Percentiles rank a stretch among this genome's conserved stretches.
phyloP scores from a whole-genome alignment of 1,284 basidiomycete genomes.

The Tilletia caries region DNA sequence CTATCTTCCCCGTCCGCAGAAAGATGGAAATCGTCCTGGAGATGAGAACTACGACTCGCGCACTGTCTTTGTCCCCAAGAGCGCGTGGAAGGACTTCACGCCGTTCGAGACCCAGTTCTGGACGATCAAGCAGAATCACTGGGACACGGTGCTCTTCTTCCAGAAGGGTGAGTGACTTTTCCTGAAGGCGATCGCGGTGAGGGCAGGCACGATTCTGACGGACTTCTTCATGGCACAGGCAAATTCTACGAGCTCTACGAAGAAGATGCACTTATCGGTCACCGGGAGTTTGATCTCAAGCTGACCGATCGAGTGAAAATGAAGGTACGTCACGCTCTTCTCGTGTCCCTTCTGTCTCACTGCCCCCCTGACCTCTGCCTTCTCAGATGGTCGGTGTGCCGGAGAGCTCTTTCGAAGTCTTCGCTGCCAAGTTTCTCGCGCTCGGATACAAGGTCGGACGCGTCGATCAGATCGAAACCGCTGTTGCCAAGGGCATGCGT shows the following conservation, averaged over 20 bases:
- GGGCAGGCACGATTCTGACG: not conserved
- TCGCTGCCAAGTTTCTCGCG: conserved; percentile 57
- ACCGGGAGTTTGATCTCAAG: conserved; percentile 54
- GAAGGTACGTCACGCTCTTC: conserved; percentile 59
- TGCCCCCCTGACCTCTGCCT: not conserved
- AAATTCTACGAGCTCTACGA: conserved; percentile 55
- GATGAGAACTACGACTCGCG: conserved; percentile 89
- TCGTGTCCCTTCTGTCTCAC: not conserved
- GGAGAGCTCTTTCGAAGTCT: conserved; percentile 77
- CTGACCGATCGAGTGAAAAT: conserved; percentile 90
- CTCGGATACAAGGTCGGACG: conserved; percentile 88
- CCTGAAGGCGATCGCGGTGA: conserved; percentile 29
- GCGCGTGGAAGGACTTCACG: conserved; percentile 78
- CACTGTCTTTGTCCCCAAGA: conserved; percentile 76
- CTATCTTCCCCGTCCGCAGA: conserved; percentile 48
- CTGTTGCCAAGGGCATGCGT: conserved; percentile 63
- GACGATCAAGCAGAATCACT: conserved; percentile 51
- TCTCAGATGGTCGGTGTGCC: conserved; percentile 78
- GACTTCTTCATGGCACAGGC: not conserved
- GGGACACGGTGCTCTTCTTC: conserved; percentile 79
- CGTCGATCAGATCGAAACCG: conserved; percentile 95
- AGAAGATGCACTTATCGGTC: conserved; percentile 53
- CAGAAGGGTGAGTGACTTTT: conserved; percentile 69
- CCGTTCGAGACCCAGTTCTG: conserved; percentile 76
- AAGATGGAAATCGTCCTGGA: conserved; percentile 74